Evolutionary conservation across 129 eudicot species (phyloP), one percentile per base, ranked within the genome.

Genomic region (Logfia minima): DNA sequence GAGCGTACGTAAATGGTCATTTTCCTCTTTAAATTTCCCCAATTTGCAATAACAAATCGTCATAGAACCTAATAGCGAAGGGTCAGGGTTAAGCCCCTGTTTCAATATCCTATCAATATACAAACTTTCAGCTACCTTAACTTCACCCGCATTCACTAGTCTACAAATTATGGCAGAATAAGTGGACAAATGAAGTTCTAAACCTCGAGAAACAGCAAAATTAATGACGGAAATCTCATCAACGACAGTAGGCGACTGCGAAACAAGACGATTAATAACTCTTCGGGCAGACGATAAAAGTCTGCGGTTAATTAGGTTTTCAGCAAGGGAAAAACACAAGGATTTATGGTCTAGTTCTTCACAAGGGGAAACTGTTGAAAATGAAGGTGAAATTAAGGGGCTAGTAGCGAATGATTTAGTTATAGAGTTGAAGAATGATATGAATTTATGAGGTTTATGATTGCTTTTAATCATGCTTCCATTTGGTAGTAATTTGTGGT

Each of bases 11-110:
- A 90, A 82, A 72, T 78, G 81, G 7, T 72, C 61, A 22, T 79
- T 85, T 31, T 83, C 96, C 61, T 85, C 90, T 31, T 87, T 84
- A 65, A 83, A 18, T 62, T 76, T 83, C 60, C 88, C 88, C 52
- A 90, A 82, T 66, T 87, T 83, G 56, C 87, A 78, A 23, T 81
- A 90, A 71, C 90, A 85, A 79, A 87, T 58, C 65, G 72, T 72
- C 90, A 90, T 85, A 52, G 90, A 81, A 81, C 82, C 78, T 66
- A 87, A 81, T 53, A 87, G 66, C 9, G 56, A 39, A 2, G 73
- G 74, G 8, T 66, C 74, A 0, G 84, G 83, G 23, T 60, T 81
- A 70, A 68, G 16, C 62, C 90, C 88, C 58, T n/a, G 84, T 3
- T 77, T 80, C 53, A 87, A 48, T 45, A 85, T 26, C 37, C 73